Conservation (phyloP, 768 basidiomycete species). For the Austroboletus eburneus region DNA sequence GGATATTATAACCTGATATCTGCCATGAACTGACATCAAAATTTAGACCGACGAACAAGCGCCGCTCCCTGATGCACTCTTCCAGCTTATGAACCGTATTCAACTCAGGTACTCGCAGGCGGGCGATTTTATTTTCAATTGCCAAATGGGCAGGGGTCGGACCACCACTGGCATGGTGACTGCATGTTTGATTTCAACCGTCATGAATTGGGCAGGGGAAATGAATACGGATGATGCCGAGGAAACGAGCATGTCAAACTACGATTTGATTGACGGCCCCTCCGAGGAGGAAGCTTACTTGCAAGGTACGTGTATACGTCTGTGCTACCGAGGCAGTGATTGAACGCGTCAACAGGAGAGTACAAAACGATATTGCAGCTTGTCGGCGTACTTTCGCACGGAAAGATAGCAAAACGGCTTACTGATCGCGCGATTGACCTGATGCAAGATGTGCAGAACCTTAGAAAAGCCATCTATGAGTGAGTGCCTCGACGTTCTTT, state of each 20-base stretch:
- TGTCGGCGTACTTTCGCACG: conserved; percentile 85
- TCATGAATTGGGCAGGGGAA: conserved; percentile 53
- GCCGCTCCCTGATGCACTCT: conserved; percentile 83
- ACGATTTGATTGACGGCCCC: conserved; percentile 73
- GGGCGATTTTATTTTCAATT: conserved; percentile 89
- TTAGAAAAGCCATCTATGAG: conserved; percentile 94
- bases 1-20: background rate
- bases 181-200: conserved; percentile 80
- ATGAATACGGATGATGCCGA: conserved; percentile 37
- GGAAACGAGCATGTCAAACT: conserved; percentile 39
- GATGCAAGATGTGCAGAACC: conserved; percentile 96
- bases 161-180: conserved; percentile 98
- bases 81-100: conserved; percentile 73
- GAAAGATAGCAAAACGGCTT: conserved; percentile 87
- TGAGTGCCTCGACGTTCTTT: conserved; percentile 37
- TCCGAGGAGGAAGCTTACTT: conserved; percentile 88
- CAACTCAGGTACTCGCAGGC: conserved; percentile 51
- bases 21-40: conserved; percentile 6
- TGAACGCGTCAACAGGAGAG: conserved; percentile 57
- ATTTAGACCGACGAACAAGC: conserved; percentile 95
- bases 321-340: background rate
- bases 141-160: conserved; percentile 89
- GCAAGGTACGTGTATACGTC: conserved; percentile 49
- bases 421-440: conserved; percentile 86
- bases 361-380: conserved; percentile 97